Base-by-base conservation (phyloP, 1,284 basidiomycete genomes). In the Inonotus obliquus region DNA sequence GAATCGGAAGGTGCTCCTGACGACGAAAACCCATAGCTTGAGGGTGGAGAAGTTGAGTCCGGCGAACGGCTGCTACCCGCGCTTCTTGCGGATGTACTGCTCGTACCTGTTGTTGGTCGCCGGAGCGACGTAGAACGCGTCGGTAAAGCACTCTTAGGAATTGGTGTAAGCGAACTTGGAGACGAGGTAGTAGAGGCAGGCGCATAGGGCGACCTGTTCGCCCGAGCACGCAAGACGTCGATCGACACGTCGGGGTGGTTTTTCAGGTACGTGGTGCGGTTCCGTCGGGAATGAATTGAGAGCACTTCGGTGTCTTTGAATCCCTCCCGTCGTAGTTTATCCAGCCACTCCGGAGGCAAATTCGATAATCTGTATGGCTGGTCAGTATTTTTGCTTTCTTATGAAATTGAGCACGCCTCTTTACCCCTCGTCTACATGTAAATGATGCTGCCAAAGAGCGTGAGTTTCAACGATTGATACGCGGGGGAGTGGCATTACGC, bases 351-450 rank as follows among this genome's bases (percentile, higher is more conserved):
- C 0, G 88, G 86, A 0, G 89, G 89, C 13, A 91, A 73, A n/a
- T 87, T 87, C 21, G 76, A 70, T 65, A 84, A 84, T 53, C 86
- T 89, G 64, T 51, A 32, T 17, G 10, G 4, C 13, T n/a, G 4
- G 51, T 52, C n/a, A 52, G 51, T 27, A 32, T 52, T 35, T 17
- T 52, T 13, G n/a, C 27, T 17, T n/a, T 21, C 41, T 44, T 21
- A 44, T 6, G 19, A 44, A 19, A 17, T 52, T 29, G n/a, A 25
- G 14, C n/a, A 5, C 23, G 21, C 23, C 10, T 14, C 32, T 35
- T 64, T 70, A 89, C 82, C 78, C 82, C 73, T 91, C 89, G 68
- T 91, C 87, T 35, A 91, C 87, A 70, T 91, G 89, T 19, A 91
- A 81, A 69, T 91, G 81, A 68, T 91, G 89, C 87, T 91, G 57